Evolutionary conservation across 2,329 filamentous ascomycete species (phyloP).

Genomic region (Trematosphaeria pertusa): DNA sequence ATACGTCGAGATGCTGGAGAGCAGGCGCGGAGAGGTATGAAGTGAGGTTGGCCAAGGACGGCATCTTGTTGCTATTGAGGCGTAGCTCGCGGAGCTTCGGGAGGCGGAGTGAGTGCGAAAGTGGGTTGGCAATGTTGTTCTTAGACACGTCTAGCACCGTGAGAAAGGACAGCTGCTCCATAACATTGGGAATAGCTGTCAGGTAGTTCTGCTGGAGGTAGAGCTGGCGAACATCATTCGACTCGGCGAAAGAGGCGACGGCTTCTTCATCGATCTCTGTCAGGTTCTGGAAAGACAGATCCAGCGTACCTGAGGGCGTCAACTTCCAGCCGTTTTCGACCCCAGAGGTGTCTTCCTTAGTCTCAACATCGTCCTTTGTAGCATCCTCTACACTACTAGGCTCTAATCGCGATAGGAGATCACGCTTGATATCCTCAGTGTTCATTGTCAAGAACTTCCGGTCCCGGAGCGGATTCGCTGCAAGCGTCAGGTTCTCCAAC

Average conservation of each 20-base stretch:
- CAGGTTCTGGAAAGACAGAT: slow-evolving; percentile 52
- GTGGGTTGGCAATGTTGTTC: slow-evolving; percentile 69
- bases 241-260: slow-evolving; percentile 52
- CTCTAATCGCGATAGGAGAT: slow-evolving; percentile 71
- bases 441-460: slow-evolving; percentile 83
- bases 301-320: slow-evolving; percentile 48
- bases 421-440: slow-evolving; percentile 81
- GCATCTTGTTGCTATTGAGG: slow-evolving; percentile 74
- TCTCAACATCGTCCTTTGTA: slow-evolving; percentile 11
- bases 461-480: slow-evolving; percentile 89
- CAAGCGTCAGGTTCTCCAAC: slow-evolving; percentile 76
- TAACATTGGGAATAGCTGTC: slow-evolving; percentile 69
- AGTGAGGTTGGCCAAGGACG: slow-evolving; percentile 69
- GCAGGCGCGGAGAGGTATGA: slow-evolving; percentile 73
- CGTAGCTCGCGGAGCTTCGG: slow-evolving; percentile 79
- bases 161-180: slow-evolving; percentile 74
- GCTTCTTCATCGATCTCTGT: slow-evolving; percentile 46
- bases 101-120: slow-evolving; percentile 64
- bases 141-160: slow-evolving; percentile 76
- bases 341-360: slow-evolving; percentile 5
- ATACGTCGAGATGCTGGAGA: slow-evolving; percentile 80
- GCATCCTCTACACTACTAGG: slow-evolving; percentile 46
- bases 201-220: slow-evolving; percentile 82
- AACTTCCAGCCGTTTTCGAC: slow-evolving; percentile 35
- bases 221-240: slow-evolving; percentile 61